Evolutionary conservation across 257 asterid genomes (phyloP).

Genomic region (Galeopsis tetrahit): DNA sequence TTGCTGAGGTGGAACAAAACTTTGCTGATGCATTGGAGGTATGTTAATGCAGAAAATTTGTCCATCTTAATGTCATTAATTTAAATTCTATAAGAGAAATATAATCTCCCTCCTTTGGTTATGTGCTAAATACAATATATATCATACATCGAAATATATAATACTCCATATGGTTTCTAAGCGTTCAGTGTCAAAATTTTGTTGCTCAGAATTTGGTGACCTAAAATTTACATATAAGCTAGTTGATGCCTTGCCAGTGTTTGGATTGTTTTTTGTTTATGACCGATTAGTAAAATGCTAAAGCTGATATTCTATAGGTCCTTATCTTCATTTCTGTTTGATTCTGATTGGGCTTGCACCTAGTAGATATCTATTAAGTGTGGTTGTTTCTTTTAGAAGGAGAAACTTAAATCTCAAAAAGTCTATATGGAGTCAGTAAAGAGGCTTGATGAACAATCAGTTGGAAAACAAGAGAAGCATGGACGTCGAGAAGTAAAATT

Average conservation of each 20-base stretch:
- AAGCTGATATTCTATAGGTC: constrained; percentile 10
- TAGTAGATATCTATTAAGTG: neutral
- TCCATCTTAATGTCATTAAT: constrained; percentile 1
- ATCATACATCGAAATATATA: neutral
- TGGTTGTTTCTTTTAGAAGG: constrained; percentile 48
- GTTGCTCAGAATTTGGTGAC: neutral
- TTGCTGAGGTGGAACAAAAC: constrained; percentile 63
- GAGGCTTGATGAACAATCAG: constrained; percentile 66
- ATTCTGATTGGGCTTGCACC: constrained; percentile 8
- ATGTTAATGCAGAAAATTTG: constrained; percentile 28
- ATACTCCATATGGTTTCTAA: neutral
- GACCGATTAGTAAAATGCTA: neutral
- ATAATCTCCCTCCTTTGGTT: neutral
- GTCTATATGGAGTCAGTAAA: constrained; percentile 53
- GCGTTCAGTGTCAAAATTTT: neutral
- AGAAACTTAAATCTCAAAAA: constrained; percentile 60
- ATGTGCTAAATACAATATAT: neutral
- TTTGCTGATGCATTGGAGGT: constrained; percentile 75
- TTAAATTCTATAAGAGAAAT: neutral
- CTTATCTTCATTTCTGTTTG: constrained; percentile 5
- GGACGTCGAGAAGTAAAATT: constrained; percentile 48
- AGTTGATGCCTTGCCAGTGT: constrained; percentile 2
- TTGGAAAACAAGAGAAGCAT: constrained; percentile 49
- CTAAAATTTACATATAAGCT: constrained; percentile 3
- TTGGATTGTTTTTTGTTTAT: neutral